These are phyloP conservation scores for Dianthus caryophyllus DNA, from an alignment of 148 eudicot species.

Conservation along the genomic window DNA sequence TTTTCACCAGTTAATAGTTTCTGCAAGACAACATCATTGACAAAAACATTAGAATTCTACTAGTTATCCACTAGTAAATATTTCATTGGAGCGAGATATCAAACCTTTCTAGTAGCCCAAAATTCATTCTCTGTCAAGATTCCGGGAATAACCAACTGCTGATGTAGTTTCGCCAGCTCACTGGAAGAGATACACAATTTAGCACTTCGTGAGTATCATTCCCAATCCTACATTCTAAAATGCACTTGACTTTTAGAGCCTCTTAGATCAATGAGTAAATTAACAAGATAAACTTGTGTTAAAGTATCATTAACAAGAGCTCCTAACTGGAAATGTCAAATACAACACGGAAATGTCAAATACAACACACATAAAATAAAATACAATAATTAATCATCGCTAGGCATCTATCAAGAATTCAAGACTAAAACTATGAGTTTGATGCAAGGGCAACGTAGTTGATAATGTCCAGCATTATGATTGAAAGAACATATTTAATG, in stretches of 20 bases:
- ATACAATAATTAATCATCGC: too few relatives aligned
- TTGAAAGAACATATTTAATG: too few relatives aligned
- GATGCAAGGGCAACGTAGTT: too few relatives aligned
- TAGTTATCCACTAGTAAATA: neutral
- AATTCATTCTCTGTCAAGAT: conserved; percentile 86
- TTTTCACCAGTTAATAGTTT: conserved; percentile 64
- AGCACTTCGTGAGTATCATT: neutral
- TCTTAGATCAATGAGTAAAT: too few relatives aligned
- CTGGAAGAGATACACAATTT: conserved; percentile 39
- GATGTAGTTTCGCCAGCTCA: conserved; percentile 86
- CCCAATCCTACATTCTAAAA: neutral
- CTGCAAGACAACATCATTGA: conserved; percentile 43
- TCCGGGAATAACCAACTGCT: conserved; percentile 67
- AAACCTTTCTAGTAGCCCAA: conserved; percentile 98
- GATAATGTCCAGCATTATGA: too few relatives aligned
- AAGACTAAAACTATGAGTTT: neutral
- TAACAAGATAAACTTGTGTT: neutral
- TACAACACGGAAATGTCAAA: neutral
- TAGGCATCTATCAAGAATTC: neutral
- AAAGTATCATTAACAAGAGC: neutral
- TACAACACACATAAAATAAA: too few relatives aligned
- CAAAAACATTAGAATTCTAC: neutral
- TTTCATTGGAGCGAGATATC: conserved; percentile 4
- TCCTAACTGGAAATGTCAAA: neutral
- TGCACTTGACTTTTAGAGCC: neutral